Evolutionary conservation across 257 asterid species (phyloP), one percentile per base, ranked within the genome.

Genomic region (Nicotiana sylvestris): DNA sequence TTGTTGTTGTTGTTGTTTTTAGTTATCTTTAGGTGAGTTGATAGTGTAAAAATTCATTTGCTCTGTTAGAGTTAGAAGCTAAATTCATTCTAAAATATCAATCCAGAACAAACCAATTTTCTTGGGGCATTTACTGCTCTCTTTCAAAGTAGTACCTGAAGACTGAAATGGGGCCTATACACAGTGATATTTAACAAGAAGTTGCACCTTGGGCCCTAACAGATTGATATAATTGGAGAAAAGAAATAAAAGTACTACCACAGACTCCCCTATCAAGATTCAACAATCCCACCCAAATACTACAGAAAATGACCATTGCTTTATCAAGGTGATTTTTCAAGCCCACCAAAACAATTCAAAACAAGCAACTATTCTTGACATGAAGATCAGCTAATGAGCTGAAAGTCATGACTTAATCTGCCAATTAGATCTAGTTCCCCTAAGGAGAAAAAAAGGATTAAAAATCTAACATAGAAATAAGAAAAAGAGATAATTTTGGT

Each of bases 181-280:
- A 3, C 29, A 21, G 8, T 79, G 80, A 74, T 49, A 74, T 49
- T 74, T 74, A 13, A 49, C 51, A n/a, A 43, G 43, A 74, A 13
- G 39, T 33, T 32, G 17, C 43, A 46, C 39, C 61, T 3, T 7
- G 43, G 80, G 64, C 32, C 80, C 80, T 16, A 15, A 49, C 8
- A 51, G 80, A 51, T 8, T 79, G 10, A 39, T 1, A 79, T 65
- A 39, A 39, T 79, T 61, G 53, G 9, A 66, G 74, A 79, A 72
- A 83, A 37, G 64, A 82, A 57, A 39, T 66, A 37, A 77, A 49
- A 72, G 56, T 33, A 76, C 81, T 87, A 89, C 92, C 97, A 90
- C 94, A 91, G 80, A 86, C 46, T 43, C 51, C 65, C 66, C 87
- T 86, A 83, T 90, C 94, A 80, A 64, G 81, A 80, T 62, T 43